A percentile compares a stretch with the other conserved stretches of the same genome.
Conservation (phyloP, 2,329 filamentous ascomycete genomes). For the Scedosporium boydii region DNA sequence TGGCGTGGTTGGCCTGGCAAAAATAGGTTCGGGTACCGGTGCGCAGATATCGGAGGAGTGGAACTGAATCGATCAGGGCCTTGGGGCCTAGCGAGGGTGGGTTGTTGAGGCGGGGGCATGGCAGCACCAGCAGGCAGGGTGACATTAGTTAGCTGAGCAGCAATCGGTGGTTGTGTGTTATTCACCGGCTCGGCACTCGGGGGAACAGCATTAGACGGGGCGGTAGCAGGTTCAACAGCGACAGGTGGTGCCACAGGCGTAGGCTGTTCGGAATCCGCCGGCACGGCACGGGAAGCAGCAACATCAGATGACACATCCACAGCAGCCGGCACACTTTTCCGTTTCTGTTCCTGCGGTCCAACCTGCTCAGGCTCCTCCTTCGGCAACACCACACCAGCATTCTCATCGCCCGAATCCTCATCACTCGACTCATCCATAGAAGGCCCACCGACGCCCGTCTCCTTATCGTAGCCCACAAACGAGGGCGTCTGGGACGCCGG, state of each 20-base stretch:
- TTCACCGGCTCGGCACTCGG: neutral
- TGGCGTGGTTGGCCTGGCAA: constrained; percentile 13
- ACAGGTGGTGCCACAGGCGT: no score
- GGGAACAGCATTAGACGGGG: neutral
- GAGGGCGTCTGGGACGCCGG: neutral
- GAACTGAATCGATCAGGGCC: neutral
- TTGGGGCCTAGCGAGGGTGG: neutral
- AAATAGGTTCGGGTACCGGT: constrained; percentile 40
- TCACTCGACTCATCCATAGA: neutral
- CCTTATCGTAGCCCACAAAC: constrained; percentile 33
- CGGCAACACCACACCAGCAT: neutral
- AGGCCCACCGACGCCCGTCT: constrained; percentile 27
- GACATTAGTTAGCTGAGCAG: neutral
- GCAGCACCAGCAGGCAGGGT: neutral
- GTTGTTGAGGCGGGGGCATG: neutral
- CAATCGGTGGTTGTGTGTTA: neutral
- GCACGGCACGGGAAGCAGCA: neutral
- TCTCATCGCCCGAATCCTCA: neutral
- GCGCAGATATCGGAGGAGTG: constrained; percentile 36
- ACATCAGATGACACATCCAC: neutral
- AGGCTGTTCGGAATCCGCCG: neutral
- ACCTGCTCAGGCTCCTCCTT: neutral
- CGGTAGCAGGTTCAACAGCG: neutral
- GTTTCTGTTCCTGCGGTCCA: neutral
- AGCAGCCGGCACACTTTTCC: neutral